Evolutionary conservation across 1,284 basidiomycete species (phyloP).

Genomic region (Cystobasidiaceae sp.): DNA sequence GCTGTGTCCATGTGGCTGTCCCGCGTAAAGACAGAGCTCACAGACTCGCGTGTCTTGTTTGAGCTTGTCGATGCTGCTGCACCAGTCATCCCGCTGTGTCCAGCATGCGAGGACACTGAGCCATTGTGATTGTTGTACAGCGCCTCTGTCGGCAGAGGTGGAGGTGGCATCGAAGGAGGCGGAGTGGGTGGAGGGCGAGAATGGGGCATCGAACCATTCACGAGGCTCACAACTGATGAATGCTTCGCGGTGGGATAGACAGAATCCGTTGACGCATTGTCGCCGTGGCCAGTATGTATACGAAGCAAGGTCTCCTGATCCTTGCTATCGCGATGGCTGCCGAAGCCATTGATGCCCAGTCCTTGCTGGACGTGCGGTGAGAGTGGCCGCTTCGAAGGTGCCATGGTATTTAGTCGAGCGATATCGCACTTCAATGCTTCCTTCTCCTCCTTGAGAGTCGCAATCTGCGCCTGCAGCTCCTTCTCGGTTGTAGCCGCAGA

Average conservation of each 20-base stretch:
- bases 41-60: conserved; percentile 41
- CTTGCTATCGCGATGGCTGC: background rate
- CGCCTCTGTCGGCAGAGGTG: conserved; percentile 61
- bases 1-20: conserved; percentile 28
- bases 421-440: conserved; percentile 9
- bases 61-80: conserved; percentile 13
- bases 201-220: conserved; percentile 54
- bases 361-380: conserved; percentile 2
- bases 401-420: background rate
- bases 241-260: conserved; percentile 2
- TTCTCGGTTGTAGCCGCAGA: background rate
- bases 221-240: conserved; percentile 14
- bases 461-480: background rate
- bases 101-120: background rate
- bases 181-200: conserved; percentile 74
- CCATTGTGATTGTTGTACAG: background rate
- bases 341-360: conserved; percentile 17
- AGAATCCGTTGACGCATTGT: background rate
- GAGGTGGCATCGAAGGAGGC: conserved; percentile 79
- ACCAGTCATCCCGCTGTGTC: background rate
- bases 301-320: background rate
- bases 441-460: background rate
- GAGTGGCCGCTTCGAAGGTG: background rate
- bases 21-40: conserved; percentile 8
- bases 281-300: background rate